Evolutionary conservation across 2,329 filamentous ascomycete genomes (phyloP).

Genomic region (Pseudocercospora fijiensis): DNA sequence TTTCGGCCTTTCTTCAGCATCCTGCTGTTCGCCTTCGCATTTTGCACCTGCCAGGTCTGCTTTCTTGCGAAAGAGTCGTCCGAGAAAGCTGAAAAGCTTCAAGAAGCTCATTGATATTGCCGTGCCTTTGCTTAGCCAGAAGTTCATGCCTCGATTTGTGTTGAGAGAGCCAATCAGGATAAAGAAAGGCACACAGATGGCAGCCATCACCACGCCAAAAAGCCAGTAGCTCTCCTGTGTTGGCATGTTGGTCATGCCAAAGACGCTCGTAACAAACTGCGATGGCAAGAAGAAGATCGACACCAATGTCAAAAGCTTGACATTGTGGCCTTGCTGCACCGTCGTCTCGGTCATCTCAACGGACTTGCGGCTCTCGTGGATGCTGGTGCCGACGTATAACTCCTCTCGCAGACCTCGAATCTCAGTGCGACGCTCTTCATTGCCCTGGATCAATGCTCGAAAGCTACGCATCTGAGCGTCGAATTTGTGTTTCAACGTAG

Average conservation of each 20-base stretch:
- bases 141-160: constrained; percentile 42
- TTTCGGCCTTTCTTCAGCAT: not conserved
- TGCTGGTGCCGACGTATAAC: constrained; percentile 61
- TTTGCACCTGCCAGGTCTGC: not conserved
- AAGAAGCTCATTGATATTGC: not conserved
- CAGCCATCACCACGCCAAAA: constrained; percentile 44
- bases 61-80: not conserved
- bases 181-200: constrained; percentile 50
- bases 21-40: not conserved
- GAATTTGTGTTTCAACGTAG: constrained; percentile 49
- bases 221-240: constrained; percentile 38
- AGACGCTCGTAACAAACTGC: constrained; percentile 60
- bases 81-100: constrained; percentile 4
- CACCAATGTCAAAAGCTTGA: constrained; percentile 60
- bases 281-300: constrained; percentile 62
- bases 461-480: constrained; percentile 55
- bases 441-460: constrained; percentile 47
- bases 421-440: constrained; percentile 56
- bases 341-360: constrained; percentile 57
- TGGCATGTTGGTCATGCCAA: constrained; percentile 54
- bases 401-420: constrained; percentile 60
- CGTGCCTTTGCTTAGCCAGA: constrained; percentile 32
- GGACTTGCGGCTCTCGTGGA: constrained; percentile 60
- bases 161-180: constrained; percentile 48
- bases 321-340: constrained; percentile 61